Percentiles rank a stretch among this genome's conserved stretches.
Conservation (phyloP, 2,329 filamentous ascomycete genomes). For the Trichophyton equinum region DNA sequence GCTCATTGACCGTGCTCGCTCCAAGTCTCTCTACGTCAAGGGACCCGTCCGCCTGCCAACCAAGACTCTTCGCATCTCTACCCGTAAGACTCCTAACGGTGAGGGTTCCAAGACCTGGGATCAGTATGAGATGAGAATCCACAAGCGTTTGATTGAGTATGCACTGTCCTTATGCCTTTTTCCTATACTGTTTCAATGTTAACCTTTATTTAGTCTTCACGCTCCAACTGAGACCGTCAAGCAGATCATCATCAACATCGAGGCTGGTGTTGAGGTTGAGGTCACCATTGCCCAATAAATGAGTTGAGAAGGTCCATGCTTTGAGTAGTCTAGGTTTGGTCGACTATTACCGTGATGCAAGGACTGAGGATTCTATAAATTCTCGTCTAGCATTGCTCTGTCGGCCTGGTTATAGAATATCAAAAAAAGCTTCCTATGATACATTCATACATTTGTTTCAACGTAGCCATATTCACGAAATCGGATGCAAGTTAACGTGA, state of each 20-base stretch:
- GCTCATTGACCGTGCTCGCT: conserved; percentile 96
- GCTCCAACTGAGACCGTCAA: conserved; percentile 74
- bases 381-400: not conserved
- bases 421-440: not conserved
- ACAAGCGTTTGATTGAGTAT: conserved; percentile 94
- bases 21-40: conserved; percentile 97
- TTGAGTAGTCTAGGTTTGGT: conserved; percentile 2
- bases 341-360: not conserved
- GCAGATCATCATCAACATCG: conserved; percentile 44
- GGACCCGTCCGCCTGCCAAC: conserved; percentile 94
- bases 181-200: not conserved
- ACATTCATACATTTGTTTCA: not conserved
- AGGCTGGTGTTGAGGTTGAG: conserved; percentile 43
- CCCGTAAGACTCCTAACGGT: conserved; percentile 98
- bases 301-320: conserved; percentile 1
- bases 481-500: too few species aligned
- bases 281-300: conserved; percentile 41
- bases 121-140: conserved; percentile 96
- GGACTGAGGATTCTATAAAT: not conserved
- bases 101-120: conserved; percentile 99
- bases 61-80: conserved; percentile 93
- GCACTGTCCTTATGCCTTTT: conserved; percentile 23
- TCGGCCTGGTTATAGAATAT: conserved; percentile 3
- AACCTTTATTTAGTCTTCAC: conserved; percentile 52
- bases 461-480: not conserved